Percentiles rank a stretch among this genome's conserved stretches.
These are phyloP conservation scores for Tinospora cordifolia DNA, from an alignment of 164 flowering plant genomes.

Conservation along the genomic window DNA sequence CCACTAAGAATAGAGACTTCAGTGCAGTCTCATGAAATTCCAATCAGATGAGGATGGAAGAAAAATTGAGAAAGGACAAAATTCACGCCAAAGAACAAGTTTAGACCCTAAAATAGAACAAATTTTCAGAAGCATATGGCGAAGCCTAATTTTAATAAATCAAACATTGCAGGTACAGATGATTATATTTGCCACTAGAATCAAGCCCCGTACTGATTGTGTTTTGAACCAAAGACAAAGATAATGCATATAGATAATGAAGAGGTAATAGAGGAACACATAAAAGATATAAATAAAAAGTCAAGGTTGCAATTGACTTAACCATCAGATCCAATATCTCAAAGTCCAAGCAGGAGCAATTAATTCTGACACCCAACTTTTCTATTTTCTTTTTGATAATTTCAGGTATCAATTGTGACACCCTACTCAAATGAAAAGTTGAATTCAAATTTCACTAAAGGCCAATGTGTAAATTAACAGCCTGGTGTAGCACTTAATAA, in stretches of 20 bases:
- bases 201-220: neutral
- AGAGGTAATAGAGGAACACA: neutral
- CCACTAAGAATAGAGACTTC: neutral
- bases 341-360: neutral
- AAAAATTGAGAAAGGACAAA: neutral
- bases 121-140: no score
- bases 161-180: no score
- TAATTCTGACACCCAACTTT: neutral
- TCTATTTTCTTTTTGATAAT: no score
- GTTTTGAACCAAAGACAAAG: neutral
- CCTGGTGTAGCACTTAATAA: neutral
- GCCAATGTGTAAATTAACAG: neutral
- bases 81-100: neutral
- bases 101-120: neutral
- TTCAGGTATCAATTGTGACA: no score
- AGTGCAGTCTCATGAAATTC: neutral
- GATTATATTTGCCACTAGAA: no score
- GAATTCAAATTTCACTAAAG: neutral
- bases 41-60: neutral
- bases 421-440: neutral
- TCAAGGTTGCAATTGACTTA: neutral
- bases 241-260: neutral
- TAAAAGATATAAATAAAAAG: neutral
- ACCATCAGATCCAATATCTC: neutral
- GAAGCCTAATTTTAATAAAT: no score